Conservation (phyloP, 768 basidiomycete species). For the Panellus pusillus region DNA sequence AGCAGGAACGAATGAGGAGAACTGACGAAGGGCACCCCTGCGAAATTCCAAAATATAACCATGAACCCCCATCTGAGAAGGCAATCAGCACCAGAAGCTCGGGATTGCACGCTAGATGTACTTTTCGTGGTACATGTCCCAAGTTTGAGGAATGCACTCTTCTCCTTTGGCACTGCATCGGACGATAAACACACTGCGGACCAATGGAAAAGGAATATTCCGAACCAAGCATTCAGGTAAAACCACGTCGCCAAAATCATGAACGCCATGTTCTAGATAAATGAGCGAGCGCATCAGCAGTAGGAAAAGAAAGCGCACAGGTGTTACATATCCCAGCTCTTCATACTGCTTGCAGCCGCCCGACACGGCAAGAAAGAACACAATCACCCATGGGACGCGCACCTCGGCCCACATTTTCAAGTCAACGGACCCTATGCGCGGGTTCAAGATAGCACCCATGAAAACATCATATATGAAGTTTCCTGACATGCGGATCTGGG, state of each 20-base stretch:
- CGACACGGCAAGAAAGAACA: conserved; percentile 90
- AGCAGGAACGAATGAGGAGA: not conserved
- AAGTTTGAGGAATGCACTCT: conserved; percentile 93
- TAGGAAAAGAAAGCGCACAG: conserved; percentile 49
- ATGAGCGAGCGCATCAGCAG: not conserved
- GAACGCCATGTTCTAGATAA: conserved; percentile 85
- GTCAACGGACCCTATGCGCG: conserved; percentile 87
- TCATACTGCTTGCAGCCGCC: conserved; percentile 97
- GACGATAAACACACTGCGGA: not conserved
- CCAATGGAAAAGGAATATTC: not conserved
- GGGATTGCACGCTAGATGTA: conserved; percentile 30
- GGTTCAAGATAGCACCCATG: conserved; percentile 95
- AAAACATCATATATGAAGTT: conserved; percentile 94
- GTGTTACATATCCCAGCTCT: conserved; percentile 85
- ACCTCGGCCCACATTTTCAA: conserved; percentile 99
- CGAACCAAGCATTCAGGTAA: conserved; percentile 94
- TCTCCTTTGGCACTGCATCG: conserved; percentile 78
- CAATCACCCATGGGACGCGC: conserved; percentile 94
- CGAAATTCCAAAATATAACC: conserved; percentile 98
- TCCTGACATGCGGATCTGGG: conserved; percentile 91
- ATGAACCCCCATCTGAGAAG: conserved; percentile 81
- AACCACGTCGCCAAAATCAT: conserved; percentile 95
- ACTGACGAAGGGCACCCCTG: conserved; percentile 88
- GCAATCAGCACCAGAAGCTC: not conserved
- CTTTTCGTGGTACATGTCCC: conserved; percentile 99